These are phyloP conservation scores for Apiosordaria backusii DNA, from an alignment of 495 filamentous ascomycete species.

Conservation along the genomic window DNA sequence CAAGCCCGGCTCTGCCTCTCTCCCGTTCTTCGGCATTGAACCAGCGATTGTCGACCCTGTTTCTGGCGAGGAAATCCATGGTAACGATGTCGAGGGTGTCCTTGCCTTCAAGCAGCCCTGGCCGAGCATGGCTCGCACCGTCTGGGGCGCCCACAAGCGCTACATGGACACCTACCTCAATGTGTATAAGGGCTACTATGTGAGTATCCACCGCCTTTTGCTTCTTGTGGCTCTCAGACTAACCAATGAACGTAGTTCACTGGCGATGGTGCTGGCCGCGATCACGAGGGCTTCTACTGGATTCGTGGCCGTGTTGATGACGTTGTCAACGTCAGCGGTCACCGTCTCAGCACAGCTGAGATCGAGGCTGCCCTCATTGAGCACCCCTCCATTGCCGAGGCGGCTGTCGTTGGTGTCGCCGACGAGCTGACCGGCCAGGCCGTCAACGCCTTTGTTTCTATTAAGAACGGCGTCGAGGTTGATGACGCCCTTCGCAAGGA, in stretches of 20 bases:
- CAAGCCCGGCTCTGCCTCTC: conserved; percentile 71
- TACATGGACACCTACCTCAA: conserved; percentile 99
- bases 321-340: conserved; percentile 95
- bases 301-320: conserved; percentile 98
- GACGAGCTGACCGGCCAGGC: conserved; percentile 96
- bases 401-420: conserved; percentile 87
- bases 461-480: conserved; percentile 81
- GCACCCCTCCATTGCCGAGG: conserved; percentile 84
- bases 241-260: conserved; percentile 70
- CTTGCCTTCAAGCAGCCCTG: conserved; percentile 97
- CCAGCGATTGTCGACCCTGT: conserved; percentile 97
- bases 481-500: conserved; percentile 87
- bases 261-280: conserved; percentile 92
- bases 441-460: conserved; percentile 91
- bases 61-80: conserved; percentile 86
- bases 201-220: conserved; percentile 49
- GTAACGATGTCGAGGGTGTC: conserved; percentile 97
- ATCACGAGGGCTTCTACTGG: conserved; percentile 99
- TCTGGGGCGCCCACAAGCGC: conserved; percentile 96
- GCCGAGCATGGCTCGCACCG: conserved; percentile 98
- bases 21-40: conserved; percentile 97
- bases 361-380: conserved; percentile 96
- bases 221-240: conserved; percentile 20
- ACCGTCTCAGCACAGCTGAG: conserved; percentile 93
- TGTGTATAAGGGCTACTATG: conserved; percentile 97